Percentiles rank a stretch among this genome's conserved stretches.
phyloP scores from a whole-genome alignment of 2,329 filamentous ascomycete species.

The Pseudogymnoascus sp. region DNA sequence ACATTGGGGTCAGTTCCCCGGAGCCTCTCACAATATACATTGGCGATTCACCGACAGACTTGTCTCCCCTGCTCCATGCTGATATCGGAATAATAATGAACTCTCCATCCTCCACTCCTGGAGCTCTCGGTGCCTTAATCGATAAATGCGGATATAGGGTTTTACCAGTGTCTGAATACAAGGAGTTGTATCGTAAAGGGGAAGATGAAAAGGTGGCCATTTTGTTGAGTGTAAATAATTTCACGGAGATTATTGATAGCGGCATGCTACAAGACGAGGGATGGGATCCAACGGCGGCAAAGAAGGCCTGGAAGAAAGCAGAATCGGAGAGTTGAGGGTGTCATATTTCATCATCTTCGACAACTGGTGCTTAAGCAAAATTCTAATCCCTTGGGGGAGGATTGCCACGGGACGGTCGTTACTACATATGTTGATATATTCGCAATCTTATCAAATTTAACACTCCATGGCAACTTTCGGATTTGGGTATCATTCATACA shows the following conservation, averaged over 20 bases:
- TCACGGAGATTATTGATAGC: conserved; percentile 20
- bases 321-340: background rate
- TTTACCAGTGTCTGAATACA: conserved; percentile 17
- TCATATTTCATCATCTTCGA: background rate
- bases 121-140: conserved; percentile 5
- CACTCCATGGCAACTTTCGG: background rate
- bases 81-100: conserved; percentile 22
- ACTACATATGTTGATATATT: background rate
- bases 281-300: background rate
- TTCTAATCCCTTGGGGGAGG: background rate
- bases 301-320: background rate
- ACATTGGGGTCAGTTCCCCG: background rate
- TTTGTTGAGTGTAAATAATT: conserved; percentile 19
- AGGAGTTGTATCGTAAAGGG: conserved; percentile 14
- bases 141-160: conserved; percentile 18
- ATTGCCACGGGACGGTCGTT: background rate
- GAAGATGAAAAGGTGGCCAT: conserved; percentile 12
- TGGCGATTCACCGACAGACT: conserved; percentile 27
- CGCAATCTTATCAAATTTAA: background rate
- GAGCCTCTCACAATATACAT: conserved; percentile 20
- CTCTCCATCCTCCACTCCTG: background rate
- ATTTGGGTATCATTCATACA: conserved; percentile 3
- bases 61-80: conserved; percentile 24
- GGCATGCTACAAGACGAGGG: background rate
- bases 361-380: background rate